Evolutionary conservation across 352 stramenopile species (phyloP), one percentile per base, ranked within the genome.

Genomic region (Globisporangium cylindrosporum): DNA sequence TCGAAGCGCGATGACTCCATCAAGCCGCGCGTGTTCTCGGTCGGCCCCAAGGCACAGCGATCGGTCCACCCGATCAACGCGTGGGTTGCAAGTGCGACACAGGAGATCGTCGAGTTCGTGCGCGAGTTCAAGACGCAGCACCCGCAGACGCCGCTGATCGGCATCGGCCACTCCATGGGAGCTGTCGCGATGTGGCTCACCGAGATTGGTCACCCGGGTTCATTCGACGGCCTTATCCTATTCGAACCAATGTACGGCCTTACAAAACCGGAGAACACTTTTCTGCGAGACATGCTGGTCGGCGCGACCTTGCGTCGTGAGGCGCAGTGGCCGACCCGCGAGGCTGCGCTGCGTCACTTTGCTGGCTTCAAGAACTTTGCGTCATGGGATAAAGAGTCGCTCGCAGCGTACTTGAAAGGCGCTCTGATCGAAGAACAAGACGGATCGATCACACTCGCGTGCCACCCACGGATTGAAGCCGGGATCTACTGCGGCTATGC

Each of bases 121-220:
- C 49, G 66, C 14, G 25, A 69, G n/a, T 63, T 68, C 22, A 64
- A 70, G 1, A 14, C 65, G 4, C 22, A 72, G 24, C 61, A 69
- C 3, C 38, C 5, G 4, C 38, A 67, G 20, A 29, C 58, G 14
- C 70, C 79, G 41, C 57, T 90, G 24, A 79, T 89, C 51, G 82
- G 82, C 0, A 79, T 90, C 61, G 75, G 77, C 8, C 73, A 85
- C 46, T 85, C 77, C 14, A 85, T 85, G 77, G 77, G 77, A 4
- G 75, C 71, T 6, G 59, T 70, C 8, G 73, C 75, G 20, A 34
- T 85, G 4, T 82, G 75, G 78, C 78, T 78, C 54, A 32, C 64
- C 2, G 78, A 83, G 60, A 69, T 83, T 22, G 43, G 64, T 14
- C 49, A 73, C 36, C 78, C 78, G 4, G 73, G 75, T 10, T 79